Percentiles rank a stretch among this genome's conserved stretches.
phyloP scores from a whole-genome alignment of 768 basidiomycete genomes.

The Calocybe gangraenosa region DNA sequence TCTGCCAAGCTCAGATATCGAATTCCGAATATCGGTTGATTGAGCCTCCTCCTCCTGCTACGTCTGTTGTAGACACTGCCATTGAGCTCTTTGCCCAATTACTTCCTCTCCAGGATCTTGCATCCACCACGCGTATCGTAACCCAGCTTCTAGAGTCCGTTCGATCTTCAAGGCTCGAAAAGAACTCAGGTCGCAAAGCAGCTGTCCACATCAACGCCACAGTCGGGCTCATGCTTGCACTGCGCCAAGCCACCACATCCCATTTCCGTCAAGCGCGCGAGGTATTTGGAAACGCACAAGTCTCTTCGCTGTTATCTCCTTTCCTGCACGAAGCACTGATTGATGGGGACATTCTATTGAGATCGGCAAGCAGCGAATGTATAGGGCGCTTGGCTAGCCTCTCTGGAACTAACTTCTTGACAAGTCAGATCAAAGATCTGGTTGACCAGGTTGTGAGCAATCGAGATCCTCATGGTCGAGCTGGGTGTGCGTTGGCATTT shows the following conservation, averaged over 20 bases:
- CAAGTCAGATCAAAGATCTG: slow-evolving; percentile 81
- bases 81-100: slow-evolving; percentile 83
- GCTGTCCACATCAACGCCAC: slow-evolving; percentile 81
- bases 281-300: slow-evolving; percentile 59
- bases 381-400: slow-evolving; percentile 84
- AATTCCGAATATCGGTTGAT: slow-evolving; percentile 41
- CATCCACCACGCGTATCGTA: slow-evolving; percentile 50
- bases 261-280: slow-evolving; percentile 60
- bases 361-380: slow-evolving; percentile 79
- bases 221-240: slow-evolving; percentile 65
- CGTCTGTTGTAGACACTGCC: slow-evolving; percentile 83
- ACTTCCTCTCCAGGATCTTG: slow-evolving; percentile 72
- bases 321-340: slow-evolving; percentile 84
- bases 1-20: slow-evolving; percentile 50
- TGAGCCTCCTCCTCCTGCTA: slow-evolving; percentile 72
- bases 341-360: slow-evolving; percentile 73
- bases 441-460: slow-evolving; percentile 95
- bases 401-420: slow-evolving; percentile 80
- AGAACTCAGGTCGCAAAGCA: slow-evolving; percentile 80
- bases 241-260: slow-evolving; percentile 51
- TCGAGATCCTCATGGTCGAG: slow-evolving; percentile 86
- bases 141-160: slow-evolving; percentile 59
- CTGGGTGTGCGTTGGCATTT: slow-evolving; percentile 91
- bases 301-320: slow-evolving; percentile 57
- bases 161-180: slow-evolving; percentile 76